A percentile compares a stretch with the other conserved stretches of the same genome.
Conservation (phyloP, 139 green algal species). For the Yamagishiella unicocca region DNA sequence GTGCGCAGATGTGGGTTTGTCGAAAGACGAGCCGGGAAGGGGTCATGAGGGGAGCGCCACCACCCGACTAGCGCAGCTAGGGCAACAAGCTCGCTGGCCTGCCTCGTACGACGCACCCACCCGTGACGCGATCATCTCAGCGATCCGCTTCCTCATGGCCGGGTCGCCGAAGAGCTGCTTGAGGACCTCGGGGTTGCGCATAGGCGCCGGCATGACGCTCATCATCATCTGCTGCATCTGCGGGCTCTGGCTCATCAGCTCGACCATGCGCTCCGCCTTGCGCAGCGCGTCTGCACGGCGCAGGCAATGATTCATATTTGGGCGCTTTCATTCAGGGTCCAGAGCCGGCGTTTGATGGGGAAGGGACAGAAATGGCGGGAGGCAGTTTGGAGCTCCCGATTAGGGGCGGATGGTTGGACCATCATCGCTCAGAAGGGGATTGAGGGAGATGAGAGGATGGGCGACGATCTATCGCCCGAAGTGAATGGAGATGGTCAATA, state of each 20-base stretch:
- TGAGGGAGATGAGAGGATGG: too few species aligned
- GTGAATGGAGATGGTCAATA: too few species aligned
- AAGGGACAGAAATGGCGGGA: neutral
- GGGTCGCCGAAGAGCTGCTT: conserved; percentile 39
- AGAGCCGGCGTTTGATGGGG: too few species aligned
- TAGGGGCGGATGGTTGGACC: too few species aligned
- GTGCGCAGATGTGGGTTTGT: too few species aligned
- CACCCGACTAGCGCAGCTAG: too few species aligned
- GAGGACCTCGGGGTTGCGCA: conserved; percentile 23
- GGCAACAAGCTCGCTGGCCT: too few species aligned
- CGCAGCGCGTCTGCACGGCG: conserved; percentile 7
- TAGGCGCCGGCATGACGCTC: neutral
- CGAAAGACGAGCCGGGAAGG: neutral
- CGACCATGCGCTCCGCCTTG: conserved; percentile 45
- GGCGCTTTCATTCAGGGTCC: too few species aligned
- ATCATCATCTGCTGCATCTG: conserved; percentile 50
- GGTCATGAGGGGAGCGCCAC: neutral
- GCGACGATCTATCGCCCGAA: too few species aligned
- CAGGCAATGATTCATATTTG: neutral
- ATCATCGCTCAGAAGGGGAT: too few species aligned
- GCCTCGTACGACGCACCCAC: neutral
- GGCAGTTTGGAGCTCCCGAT: too few species aligned
- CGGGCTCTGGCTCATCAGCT: conserved; percentile 16
- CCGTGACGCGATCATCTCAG: conserved; percentile 34
- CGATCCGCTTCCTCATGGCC: neutral